phyloP scores from a whole-genome alignment of 2,329 filamentous ascomycete species.

The Calonectria hongkongensis region DNA sequence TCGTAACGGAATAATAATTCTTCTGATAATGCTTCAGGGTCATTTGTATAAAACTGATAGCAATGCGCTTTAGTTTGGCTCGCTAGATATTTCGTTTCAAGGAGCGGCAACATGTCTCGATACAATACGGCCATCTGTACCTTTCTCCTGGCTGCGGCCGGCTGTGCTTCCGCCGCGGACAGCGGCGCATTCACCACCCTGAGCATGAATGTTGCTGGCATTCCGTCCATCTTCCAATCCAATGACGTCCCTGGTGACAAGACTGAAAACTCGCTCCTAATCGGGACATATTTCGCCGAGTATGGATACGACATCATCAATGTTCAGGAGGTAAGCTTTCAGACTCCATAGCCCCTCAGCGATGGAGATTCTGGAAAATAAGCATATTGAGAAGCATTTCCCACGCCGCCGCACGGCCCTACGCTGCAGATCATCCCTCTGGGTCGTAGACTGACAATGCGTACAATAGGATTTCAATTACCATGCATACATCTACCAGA shows the following conservation, averaged over 20 bases:
- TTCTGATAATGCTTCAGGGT: slow-evolving; percentile 10
- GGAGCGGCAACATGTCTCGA: slow-evolving; percentile 1
- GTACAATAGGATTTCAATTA: slow-evolving; percentile 76
- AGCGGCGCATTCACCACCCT: slow-evolving; percentile 29
- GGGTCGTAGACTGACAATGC: background rate
- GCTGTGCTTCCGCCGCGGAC: slow-evolving; percentile 27
- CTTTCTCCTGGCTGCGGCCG: slow-evolving; percentile 10
- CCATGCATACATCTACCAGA: slow-evolving; percentile 77
- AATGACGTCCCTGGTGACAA: slow-evolving; percentile 80
- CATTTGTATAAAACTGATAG: slow-evolving; percentile 1
- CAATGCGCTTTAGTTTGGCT: background rate
- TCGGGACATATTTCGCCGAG: slow-evolving; percentile 74
- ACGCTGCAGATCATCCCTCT: background rate
- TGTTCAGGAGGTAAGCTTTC: slow-evolving; percentile 70
- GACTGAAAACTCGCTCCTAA: slow-evolving; percentile 71
- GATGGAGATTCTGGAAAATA: background rate
- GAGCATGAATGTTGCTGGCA: slow-evolving; percentile 73
- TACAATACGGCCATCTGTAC: slow-evolving; percentile 16
- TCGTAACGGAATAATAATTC: slow-evolving; percentile 4
- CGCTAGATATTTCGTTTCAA: background rate
- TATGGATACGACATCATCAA: slow-evolving; percentile 78
- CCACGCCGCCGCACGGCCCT: background rate
- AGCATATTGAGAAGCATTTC: background rate
- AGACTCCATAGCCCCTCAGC: background rate
- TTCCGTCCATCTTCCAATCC: slow-evolving; percentile 73